Evolutionary conservation across 148 eudicot species (phyloP).

Genomic region (Camellia granthamiana): DNA sequence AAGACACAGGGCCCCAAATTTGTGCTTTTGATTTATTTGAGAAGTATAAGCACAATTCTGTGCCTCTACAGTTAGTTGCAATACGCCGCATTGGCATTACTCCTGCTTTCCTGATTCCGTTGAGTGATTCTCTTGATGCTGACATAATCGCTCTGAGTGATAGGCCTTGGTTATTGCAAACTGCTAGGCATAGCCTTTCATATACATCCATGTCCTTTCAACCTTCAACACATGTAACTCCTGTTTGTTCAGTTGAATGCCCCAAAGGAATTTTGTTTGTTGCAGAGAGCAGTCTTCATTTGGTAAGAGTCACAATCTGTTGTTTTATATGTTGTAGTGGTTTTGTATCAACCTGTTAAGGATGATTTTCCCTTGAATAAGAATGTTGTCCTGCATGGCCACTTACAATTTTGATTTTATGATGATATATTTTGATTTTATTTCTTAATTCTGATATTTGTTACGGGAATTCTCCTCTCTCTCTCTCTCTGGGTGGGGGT

Average conservation of each 20-base stretch:
- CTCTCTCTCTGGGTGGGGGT: not conserved
- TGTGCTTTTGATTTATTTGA: constrained; percentile 31
- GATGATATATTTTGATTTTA: not conserved
- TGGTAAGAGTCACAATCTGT: constrained; percentile 55
- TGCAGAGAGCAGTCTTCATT: constrained; percentile 84
- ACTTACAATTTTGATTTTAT: not conserved
- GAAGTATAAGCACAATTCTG: constrained; percentile 54
- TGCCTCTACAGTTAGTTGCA: constrained; percentile 73
- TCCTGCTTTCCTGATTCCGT: constrained; percentile 82
- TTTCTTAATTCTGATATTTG: not conserved
- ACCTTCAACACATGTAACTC: constrained; percentile 91
- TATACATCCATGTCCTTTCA: constrained; percentile 87
- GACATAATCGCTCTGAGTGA: constrained; percentile 93
- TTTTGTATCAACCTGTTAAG: not conserved
- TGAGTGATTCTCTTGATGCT: constrained; percentile 68
- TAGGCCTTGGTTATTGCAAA: constrained; percentile 96
- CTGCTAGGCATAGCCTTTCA: constrained; percentile 89
- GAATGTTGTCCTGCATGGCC: not conserved
- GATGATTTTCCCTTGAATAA: constrained; percentile 5
- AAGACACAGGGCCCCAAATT: constrained; percentile 24
- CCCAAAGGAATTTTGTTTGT: constrained; percentile 91
- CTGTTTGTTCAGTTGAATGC: constrained; percentile 84
- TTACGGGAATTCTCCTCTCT: not conserved
- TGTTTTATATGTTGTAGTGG: not conserved
- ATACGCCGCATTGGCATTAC: constrained; percentile 89